A percentile compares a stretch with the other conserved stretches of the same genome.
These are phyloP conservation scores for Erodium texanum DNA, from an alignment of 441 rosid species.

Conservation along the genomic window DNA sequence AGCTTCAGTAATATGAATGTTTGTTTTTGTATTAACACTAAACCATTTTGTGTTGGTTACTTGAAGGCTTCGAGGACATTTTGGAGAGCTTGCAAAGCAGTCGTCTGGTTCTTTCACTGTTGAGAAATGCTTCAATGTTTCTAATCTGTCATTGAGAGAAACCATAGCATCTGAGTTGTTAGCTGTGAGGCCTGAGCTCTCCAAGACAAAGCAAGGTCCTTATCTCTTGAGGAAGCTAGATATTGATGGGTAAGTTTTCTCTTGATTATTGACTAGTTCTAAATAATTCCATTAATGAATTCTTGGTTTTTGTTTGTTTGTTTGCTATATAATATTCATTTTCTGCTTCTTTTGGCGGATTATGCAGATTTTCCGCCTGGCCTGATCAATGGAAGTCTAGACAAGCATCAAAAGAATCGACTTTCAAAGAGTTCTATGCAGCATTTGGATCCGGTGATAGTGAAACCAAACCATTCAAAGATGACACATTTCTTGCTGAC, in stretches of 20 bases:
- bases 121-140: constrained; percentile 67
- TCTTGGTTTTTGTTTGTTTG: neutral
- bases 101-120: constrained; percentile 78
- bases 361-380: constrained; percentile 45
- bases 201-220: constrained; percentile 77
- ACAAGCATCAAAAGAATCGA: constrained; percentile 70
- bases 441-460: constrained; percentile 43
- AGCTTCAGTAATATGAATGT: no score
- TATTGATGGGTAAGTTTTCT: constrained; percentile 55
- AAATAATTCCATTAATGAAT: neutral
- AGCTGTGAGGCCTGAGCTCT: constrained; percentile 48
- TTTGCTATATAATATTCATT: neutral
- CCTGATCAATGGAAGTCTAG: constrained; percentile 74
- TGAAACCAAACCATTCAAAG: constrained; percentile 33
- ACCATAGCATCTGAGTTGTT: constrained; percentile 62
- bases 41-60: constrained; percentile 12
- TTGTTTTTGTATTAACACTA: no score
- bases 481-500: constrained; percentile 34
- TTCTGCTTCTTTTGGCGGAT: constrained; percentile 9
- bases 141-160: constrained; percentile 61
- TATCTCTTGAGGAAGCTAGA: constrained; percentile 71
- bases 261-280: neutral
- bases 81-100: constrained; percentile 65
- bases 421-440: constrained; percentile 50
- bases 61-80: constrained; percentile 65